Percentiles rank a stretch among this genome's conserved stretches.
Conservation (phyloP, 2,329 filamentous ascomycete genomes). For the Magnaporthiopsis poae region DNA sequence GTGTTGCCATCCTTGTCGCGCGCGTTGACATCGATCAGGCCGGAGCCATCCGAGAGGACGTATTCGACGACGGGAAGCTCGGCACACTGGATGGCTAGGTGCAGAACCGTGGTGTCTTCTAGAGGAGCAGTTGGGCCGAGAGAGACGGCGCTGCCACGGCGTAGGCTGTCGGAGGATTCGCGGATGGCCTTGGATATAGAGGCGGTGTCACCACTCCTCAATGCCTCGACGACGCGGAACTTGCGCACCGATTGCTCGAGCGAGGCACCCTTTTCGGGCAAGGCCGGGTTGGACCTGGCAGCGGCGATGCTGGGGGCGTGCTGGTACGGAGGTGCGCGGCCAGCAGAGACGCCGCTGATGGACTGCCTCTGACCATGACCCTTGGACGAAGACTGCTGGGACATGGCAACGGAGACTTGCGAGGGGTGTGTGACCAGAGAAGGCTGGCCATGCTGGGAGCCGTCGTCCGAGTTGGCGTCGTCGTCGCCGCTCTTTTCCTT, state of each 20-base stretch:
- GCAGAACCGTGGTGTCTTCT: conserved; percentile 81
- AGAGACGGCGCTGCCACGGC: conserved; percentile 49
- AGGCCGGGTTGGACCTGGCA: conserved; percentile 21
- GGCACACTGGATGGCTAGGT: conserved; percentile 90
- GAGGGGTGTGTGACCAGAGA: conserved; percentile 25
- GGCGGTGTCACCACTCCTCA: conserved; percentile 81
- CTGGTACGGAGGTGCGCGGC: conserved; percentile 31
- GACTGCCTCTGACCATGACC: conserved; percentile 40
- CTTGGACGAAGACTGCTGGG: conserved; percentile 27
- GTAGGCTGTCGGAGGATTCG: conserved; percentile 46
- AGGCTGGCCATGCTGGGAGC: conserved; percentile 23
- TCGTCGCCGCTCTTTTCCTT: conserved; percentile 38
- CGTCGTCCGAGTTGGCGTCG: conserved; percentile 38
- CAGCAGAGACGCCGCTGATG: conserved; percentile 28
- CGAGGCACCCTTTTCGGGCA: conserved; percentile 37
- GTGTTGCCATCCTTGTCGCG: conserved; percentile 92
- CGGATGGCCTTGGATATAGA: conserved; percentile 80
- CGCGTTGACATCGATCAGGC: conserved; percentile 70
- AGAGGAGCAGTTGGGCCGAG: conserved; percentile 38
- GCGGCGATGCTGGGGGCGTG: conserved; percentile 22
- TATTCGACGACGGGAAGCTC: conserved; percentile 89
- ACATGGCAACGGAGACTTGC: conserved; percentile 25
- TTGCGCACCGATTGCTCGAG: conserved; percentile 91
- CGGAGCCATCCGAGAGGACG: conserved; percentile 66
- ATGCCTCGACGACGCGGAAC: conserved; percentile 85